Evolutionary conservation across 129 eudicot genomes (phyloP), one percentile per base, ranked within the genome.

Genomic region (Helianthus tuberosus): DNA sequence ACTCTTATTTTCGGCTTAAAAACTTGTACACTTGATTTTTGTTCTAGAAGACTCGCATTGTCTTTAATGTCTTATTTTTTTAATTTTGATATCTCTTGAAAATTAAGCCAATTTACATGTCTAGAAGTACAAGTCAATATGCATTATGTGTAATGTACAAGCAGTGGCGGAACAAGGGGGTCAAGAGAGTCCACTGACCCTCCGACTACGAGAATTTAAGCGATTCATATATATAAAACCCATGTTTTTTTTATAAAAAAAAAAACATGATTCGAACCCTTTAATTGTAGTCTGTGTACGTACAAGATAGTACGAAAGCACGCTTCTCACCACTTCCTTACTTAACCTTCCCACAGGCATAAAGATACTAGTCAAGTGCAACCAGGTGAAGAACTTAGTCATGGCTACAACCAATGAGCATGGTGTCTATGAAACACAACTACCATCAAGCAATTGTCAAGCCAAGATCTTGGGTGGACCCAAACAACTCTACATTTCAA

Each of bases 391-490:
- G 59, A 87, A 86, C 64, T 6, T 74, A 62, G 81, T 54, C n/a
- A 27, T 27, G 32, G 84, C 87, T 78, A 87, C 87, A 69, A 86
- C 96, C 17, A 69, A 78, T 36, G 71, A 84, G 79, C 84, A 87
- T 64, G 98, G 98, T n/a, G 64, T 67, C 8, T 93, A 89, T 39
- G 74, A 84, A 60, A 74, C 85, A 6, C 67, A 82, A 20, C 87
- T 93, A 15, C 90, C 98, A 35, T 58, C 78, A 54, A 84, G 68
- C 76, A 67, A 85, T 71, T 93, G 98, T 76, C 67, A 75, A 64
- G 90, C 96, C 76, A 86, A 69, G 78, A 84, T 93, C 68, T 62
- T 89, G 74, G 98, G 96, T 39, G 96, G 96, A 11, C 88, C 95
- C 14, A 68, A 71, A 38, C 88, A 77, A 73, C 87, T 92, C 75